Evolutionary conservation across 148 eudicot species (phyloP).

Genomic region (Agrostemma githago): DNA sequence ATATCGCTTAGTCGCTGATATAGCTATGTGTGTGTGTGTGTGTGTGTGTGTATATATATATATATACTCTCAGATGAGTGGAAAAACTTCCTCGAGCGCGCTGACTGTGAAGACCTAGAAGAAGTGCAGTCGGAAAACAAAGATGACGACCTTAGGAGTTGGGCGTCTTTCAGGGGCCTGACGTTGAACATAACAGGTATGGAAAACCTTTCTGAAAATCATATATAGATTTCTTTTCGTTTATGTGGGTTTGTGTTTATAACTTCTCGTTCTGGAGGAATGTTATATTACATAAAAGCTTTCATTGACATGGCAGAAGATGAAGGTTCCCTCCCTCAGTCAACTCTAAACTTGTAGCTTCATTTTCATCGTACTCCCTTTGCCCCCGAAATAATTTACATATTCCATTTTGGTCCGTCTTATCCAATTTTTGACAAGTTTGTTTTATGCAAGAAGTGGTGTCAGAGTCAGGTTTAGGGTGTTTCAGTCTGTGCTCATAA

Average conservation of each 20-base stretch:
- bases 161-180: slow-evolving; percentile 92
- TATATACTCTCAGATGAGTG: slow-evolving; percentile 59
- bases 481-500: no score
- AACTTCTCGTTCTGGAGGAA: slow-evolving; percentile 47
- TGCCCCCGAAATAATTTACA: background rate
- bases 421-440: no score
- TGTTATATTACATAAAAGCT: slow-evolving; percentile 95
- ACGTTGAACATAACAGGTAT: slow-evolving; percentile 86
- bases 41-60: no score
- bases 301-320: slow-evolving; percentile 96
- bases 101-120: slow-evolving; percentile 42
- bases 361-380: background rate
- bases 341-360: slow-evolving; percentile 8
- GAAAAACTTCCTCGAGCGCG: slow-evolving; percentile 82
- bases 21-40: no score
- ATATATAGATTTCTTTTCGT: background rate
- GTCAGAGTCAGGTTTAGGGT: no score
- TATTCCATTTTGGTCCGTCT: no score
- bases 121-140: slow-evolving; percentile 30
- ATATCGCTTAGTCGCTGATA: slow-evolving; percentile 2
- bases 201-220: background rate
- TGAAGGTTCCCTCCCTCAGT: slow-evolving; percentile 53
- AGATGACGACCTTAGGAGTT: slow-evolving; percentile 66
- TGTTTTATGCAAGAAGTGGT: no score
- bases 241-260: background rate